These are phyloP conservation scores for Lentinula detonsa DNA, from an alignment of 768 basidiomycete species.

Conservation along the genomic window DNA sequence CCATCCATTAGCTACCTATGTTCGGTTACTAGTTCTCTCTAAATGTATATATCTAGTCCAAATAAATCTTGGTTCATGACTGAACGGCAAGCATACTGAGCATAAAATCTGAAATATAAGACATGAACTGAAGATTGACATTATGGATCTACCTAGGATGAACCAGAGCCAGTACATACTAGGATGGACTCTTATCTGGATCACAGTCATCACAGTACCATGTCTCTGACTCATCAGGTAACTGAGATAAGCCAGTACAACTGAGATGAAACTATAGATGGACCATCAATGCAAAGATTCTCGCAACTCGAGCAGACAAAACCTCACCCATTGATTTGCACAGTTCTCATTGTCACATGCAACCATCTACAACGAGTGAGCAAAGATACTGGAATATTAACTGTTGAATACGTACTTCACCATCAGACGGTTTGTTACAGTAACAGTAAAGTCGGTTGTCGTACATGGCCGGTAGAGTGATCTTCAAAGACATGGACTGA, in stretches of 20 bases:
- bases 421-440: constrained; percentile 75
- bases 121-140: too few relatives aligned
- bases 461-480: constrained; percentile 27
- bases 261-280: background rate
- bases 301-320: background rate
- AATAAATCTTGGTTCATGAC: too few relatives aligned
- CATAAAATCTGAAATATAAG: too few relatives aligned
- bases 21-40: too few relatives aligned
- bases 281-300: background rate
- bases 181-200: background rate
- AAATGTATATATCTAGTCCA: too few relatives aligned
- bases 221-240: background rate
- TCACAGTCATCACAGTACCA: constrained; percentile 7
- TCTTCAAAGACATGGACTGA: constrained; percentile 23
- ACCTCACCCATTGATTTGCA: constrained; percentile 4
- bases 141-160: too few relatives aligned
- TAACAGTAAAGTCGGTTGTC: constrained; percentile 68
- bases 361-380: background rate
- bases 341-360: constrained; percentile 6
- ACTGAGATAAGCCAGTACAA: background rate
- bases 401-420: constrained; percentile 47
- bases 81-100: too few relatives aligned
- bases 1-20: too few relatives aligned
- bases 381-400: too few relatives aligned
- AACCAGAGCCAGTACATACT: too few relatives aligned